These are phyloP conservation scores for Mrakia hoshinonis DNA, from an alignment of 768 basidiomycete species.

Conservation along the genomic window DNA sequence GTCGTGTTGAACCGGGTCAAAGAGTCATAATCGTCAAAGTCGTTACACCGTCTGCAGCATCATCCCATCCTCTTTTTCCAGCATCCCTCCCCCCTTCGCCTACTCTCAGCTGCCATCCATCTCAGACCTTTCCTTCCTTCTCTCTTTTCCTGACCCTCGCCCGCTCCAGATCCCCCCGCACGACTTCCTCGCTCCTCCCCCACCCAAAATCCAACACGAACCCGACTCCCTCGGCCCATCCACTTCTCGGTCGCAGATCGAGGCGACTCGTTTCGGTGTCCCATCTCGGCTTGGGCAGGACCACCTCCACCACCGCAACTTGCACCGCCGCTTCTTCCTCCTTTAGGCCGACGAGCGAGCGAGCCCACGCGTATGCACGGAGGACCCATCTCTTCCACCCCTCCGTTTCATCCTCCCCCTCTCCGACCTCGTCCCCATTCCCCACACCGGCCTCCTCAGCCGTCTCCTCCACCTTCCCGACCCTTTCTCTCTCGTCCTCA, in stretches of 20 bases:
- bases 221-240: not conserved
- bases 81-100: too few species aligned
- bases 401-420: not conserved
- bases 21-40: too few species aligned
- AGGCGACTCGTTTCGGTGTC: not conserved
- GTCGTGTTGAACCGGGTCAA: too few species aligned
- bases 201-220: constrained; percentile 13
- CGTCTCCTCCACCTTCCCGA: not conserved
- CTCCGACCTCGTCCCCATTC: not conserved
- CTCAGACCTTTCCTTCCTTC: constrained; percentile 12
- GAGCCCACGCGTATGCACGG: not conserved
- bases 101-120: too few species aligned
- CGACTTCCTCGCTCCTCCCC: constrained; percentile 4
- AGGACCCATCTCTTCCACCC: not conserved
- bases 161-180: constrained; percentile 1
- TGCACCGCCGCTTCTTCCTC: too few species aligned
- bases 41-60: too few species aligned
- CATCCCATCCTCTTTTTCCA: too few species aligned
- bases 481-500: not conserved
- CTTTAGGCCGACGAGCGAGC: not conserved
- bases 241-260: not conserved
- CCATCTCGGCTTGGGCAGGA: constrained; percentile 12
- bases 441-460: not conserved
- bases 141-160: constrained; percentile 4
- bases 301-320: not conserved